Percentiles rank a stretch among this genome's conserved stretches.
Evolutionary conservation across 2,329 filamentous ascomycete genomes (phyloP).

Genomic region (Xylariaceae sp.): DNA sequence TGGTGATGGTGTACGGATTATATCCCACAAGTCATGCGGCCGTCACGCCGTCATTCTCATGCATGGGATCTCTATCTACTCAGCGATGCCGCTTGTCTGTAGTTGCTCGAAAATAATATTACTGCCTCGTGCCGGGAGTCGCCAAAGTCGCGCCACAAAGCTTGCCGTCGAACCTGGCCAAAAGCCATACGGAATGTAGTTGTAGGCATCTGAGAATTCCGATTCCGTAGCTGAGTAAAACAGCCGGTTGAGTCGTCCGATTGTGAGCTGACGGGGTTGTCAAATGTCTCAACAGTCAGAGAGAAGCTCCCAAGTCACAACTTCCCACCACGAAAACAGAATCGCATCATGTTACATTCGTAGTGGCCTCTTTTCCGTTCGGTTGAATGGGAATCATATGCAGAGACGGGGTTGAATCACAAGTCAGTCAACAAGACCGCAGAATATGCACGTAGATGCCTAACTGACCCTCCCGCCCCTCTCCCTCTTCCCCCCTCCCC

Average conservation of each 20-base stretch:
- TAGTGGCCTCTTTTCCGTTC: not conserved
- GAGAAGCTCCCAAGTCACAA: not conserved
- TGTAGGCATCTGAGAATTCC: no score
- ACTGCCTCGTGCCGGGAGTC: constrained; percentile 26
- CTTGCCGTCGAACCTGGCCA: constrained; percentile 6
- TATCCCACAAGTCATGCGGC: constrained; percentile 25
- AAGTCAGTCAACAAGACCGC: not conserved
- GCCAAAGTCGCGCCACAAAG: constrained; percentile 15
- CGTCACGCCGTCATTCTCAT: constrained; percentile 6
- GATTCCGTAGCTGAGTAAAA: constrained; percentile 1
- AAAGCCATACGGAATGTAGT: not conserved
- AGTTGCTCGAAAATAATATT: constrained; percentile 14
- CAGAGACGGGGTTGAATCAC: not conserved
- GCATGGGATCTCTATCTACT: not conserved
- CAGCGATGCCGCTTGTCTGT: constrained; percentile 21
- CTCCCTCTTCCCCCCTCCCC: not conserved
- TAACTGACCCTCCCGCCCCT: not conserved
- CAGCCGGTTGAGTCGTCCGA: constrained; percentile 13
- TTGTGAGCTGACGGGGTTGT: constrained; percentile 13
- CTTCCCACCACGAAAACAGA: not conserved
- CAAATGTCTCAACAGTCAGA: not conserved
- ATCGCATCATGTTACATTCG: not conserved
- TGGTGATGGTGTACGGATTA: not conserved
- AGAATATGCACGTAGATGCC: not conserved
- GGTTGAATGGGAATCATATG: not conserved